phyloP scores from a whole-genome alignment of 306 rosid species.

The Lagenaria siceraria region DNA sequence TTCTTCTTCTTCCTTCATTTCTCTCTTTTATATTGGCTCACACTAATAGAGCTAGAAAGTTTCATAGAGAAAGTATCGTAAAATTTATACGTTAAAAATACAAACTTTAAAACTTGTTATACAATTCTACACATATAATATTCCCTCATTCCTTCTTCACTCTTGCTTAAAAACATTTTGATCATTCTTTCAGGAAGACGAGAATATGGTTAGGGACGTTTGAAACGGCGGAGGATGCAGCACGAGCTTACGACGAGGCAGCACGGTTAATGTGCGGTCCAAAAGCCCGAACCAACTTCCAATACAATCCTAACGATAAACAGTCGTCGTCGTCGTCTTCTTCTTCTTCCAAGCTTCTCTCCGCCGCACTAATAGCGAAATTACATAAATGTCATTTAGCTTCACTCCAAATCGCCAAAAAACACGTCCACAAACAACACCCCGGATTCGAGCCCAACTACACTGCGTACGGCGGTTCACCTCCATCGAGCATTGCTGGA shows the following conservation, averaged over 20 bases:
- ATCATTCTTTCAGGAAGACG: conserved; percentile 36
- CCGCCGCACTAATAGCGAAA: conserved; percentile 50
- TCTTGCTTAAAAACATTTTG: not conserved
- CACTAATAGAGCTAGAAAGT: not conserved
- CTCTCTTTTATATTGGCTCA: not conserved
- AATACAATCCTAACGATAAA: conserved; percentile 41
- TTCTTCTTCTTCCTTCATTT: not conserved
- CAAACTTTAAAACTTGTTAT: not conserved
- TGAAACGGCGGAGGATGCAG: conserved; percentile 83
- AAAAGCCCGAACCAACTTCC: conserved; percentile 64
- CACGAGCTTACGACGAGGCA: conserved; percentile 85
- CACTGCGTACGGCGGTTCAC: not conserved
- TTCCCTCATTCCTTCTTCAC: too few species aligned
- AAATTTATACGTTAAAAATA: too few species aligned
- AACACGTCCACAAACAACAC: conserved; percentile 16
- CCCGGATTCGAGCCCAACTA: conserved; percentile 1
- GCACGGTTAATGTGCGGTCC: conserved; percentile 71
- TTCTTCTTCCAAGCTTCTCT: conserved; percentile 31
- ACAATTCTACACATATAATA: too few species aligned
- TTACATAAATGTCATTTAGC: conserved; percentile 65
- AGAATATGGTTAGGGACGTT: conserved; percentile 85
- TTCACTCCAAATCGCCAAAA: conserved; percentile 54
- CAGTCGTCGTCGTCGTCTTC: conserved; percentile 17
- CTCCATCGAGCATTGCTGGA: conserved; percentile 8
- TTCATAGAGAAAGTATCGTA: not conserved